Evolutionary conservation across 2,329 filamentous ascomycete genomes (phyloP), one percentile per base, ranked within the genome.

Genomic region (Fusarium odoratissimum): DNA sequence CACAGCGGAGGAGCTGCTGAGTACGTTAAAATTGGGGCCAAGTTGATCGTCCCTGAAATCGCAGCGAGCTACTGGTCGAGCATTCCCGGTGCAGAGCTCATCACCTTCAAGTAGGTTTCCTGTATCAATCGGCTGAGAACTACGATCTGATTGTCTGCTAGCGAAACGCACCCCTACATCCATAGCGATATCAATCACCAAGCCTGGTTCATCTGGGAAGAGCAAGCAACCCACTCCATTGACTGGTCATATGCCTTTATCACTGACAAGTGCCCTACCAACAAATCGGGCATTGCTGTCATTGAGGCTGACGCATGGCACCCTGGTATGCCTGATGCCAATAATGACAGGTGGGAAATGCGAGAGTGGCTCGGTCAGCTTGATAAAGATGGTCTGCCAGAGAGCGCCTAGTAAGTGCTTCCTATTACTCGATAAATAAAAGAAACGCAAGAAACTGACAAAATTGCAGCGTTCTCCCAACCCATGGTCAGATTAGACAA

Each of bases 121-220:
- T 6, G 21, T 8, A 6, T 41, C 2, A 8, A n/a, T 41, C 5
- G 0, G 10, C 5, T 1, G 13, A 6, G 40, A 23, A 16, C 5
- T 16, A 16, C 13, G 0, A 4, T 16, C 14, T 41, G 16, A 41
- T 6, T 1, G 0, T 23, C 40, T 16, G 16, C 40, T 23, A 41
- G 40, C 8, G n/a, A 41, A 41, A n/a, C n/a, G 8, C n/a, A 41
- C 1, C n/a, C 40, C 13, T 41, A 41, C 40, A 11, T 41, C 13
- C 21, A 23, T 8, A 10, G n/a, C n/a, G 40, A 23, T 7, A 41
- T 13, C n/a, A 41, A 41, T n/a, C 40, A 23, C 40, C 13, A 41
- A 41, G 40, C 40, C n/a, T 23, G 40, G 40, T 41, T 41, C 8
- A 41, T n/a, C n/a, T 41, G 13, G 13, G 40, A 41, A 16, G 40